These are phyloP conservation scores for Prunus campanulata DNA, from an alignment of 306 rosid genomes.

Conservation along the genomic window DNA sequence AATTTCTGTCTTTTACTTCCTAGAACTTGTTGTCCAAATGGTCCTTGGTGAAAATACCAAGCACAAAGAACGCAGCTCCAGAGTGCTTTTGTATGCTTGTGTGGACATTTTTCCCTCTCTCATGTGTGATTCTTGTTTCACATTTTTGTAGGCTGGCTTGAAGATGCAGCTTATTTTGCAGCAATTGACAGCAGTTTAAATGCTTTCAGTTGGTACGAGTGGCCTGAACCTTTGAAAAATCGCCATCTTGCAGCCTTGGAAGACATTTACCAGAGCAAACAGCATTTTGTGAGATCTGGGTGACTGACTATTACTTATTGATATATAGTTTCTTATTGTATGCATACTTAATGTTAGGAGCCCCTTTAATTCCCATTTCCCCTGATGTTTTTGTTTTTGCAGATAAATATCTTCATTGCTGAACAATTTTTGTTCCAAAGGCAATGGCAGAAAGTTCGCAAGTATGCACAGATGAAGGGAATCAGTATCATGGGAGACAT, in stretches of 20 bases:
- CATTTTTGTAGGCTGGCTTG: conserved; percentile 80
- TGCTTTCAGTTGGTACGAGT: conserved; percentile 74
- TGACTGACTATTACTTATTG: conserved; percentile 28
- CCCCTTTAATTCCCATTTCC: conserved; percentile 16
- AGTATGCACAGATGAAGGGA: conserved; percentile 71
- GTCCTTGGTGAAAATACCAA: background rate
- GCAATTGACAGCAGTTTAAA: conserved; percentile 74
- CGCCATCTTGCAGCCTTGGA: conserved; percentile 85
- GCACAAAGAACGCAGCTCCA: background rate
- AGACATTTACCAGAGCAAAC: conserved; percentile 58
- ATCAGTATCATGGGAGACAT: conserved; percentile 93
- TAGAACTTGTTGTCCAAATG: background rate
- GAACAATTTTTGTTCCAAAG: conserved; percentile 95
- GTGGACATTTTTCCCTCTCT: conserved; percentile 14
- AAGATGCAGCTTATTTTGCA: conserved; percentile 97
- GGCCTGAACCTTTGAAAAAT: conserved; percentile 91
- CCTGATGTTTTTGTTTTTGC: conserved; percentile 36
- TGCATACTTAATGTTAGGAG: conserved; percentile 21
- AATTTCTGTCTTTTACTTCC: background rate
- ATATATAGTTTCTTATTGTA: conserved; percentile 15
- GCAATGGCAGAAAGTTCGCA: conserved; percentile 85
- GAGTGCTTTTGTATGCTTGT: conserved; percentile 6
- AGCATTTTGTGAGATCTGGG: conserved; percentile 72
- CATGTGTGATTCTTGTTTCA: conserved; percentile 26
- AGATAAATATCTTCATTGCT: conserved; percentile 82